Evolutionary conservation across 2,329 filamentous ascomycete species (phyloP), one percentile per base, ranked within the genome.

Genomic region (Trichoderma oligosporum): DNA sequence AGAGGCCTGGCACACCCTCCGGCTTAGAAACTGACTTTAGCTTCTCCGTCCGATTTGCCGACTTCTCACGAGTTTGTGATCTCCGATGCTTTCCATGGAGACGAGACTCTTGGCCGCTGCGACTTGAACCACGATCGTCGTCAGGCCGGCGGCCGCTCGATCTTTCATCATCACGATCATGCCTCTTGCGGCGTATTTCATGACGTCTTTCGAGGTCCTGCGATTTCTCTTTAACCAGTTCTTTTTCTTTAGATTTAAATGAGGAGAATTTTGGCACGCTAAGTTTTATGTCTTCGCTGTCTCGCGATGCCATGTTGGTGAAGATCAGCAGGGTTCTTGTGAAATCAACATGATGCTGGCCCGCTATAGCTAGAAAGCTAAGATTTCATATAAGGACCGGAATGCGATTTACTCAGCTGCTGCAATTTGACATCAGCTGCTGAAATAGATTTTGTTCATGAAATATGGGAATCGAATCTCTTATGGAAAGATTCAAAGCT

Each of bases 201-300:
- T 42, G 51, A 4, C 14, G 22, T 41, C 29, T 64, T 27, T 63
- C 61, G 27, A 61, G 8, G 14, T 57, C 33, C 9, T 7, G 52
- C 11, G 66, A 54, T 16, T 35, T 35, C 60, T 78, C 80, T 60
- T 80, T 49, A 52, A 31, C 47, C 0, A 66, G n/a, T 9, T 61
- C 62, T 20, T 66, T 69, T 9, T 61, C 62, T 20, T 66, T 69
- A 33, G 82, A 49, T 63, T 81, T 86, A 75, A 92, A 93, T 61
- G 88, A 92, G 18, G 83, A 78, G 67, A 93, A 92, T 64, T 85
- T 91, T 5, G 89, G 89, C 4, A 65, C 63, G 14, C 63, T 67
- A 27, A 67, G 38, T 9, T 63, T 60, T 7, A 38, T 7, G 16
- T 52, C 24, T 25, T 48, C 42, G 16, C 25, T 44, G 44, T 56